Evolutionary conservation across 495 filamentous ascomycete genomes (phyloP).

Genomic region (Neurospora cerealis): DNA sequence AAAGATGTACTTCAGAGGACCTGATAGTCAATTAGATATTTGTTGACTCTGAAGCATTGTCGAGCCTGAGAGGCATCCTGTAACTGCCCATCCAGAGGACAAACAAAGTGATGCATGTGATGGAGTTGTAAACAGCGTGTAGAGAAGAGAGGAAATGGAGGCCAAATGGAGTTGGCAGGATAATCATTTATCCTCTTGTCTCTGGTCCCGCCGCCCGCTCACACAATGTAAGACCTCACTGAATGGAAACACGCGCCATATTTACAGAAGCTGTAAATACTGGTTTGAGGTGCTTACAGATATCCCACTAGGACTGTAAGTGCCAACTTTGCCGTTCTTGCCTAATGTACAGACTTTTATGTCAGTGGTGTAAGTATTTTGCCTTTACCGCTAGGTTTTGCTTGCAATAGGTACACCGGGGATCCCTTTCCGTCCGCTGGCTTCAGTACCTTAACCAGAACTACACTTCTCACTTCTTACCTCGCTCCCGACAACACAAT

Average conservation of each 20-base stretch:
- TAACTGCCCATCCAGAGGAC: neutral
- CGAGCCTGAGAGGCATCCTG: neutral
- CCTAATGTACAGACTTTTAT: neutral
- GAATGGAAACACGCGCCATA: neutral
- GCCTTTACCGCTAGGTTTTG: neutral
- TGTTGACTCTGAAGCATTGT: neutral
- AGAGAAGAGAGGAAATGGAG: neutral
- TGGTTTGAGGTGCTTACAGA: neutral
- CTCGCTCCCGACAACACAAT: neutral
- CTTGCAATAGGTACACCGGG: neutral
- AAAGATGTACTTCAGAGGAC: neutral
- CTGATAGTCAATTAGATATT: neutral
- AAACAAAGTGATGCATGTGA: neutral
- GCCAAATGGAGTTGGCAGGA: neutral
- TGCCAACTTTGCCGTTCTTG: neutral
- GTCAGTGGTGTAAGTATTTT: neutral
- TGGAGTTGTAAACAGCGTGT: neutral
- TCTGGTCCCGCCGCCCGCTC: too few species aligned
- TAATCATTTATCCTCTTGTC: neutral
- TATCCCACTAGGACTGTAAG: neutral
- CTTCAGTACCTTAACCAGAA: too few species aligned
- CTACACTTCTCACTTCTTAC: too few species aligned
- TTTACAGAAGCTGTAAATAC: neutral
- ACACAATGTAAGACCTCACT: neutral
- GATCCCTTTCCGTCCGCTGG: neutral